Base-by-base conservation (phyloP, 805 yeast species). In the Torulaspora quercuum region DNA sequence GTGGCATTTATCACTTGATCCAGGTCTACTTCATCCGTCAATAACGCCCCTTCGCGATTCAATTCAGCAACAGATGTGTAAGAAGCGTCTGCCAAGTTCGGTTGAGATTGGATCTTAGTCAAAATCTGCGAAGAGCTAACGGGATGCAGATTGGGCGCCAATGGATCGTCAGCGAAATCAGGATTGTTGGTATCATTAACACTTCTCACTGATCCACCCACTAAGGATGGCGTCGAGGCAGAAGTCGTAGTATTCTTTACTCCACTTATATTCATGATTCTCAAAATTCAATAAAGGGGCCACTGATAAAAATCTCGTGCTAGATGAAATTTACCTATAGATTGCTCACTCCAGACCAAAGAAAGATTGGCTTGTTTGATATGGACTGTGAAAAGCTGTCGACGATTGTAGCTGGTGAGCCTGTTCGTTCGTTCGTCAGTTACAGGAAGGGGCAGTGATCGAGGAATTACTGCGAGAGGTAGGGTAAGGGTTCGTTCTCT, bases 11-110 rank as follows among this genome's bases (percentile, higher is more conserved):
- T 49, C 30, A 57, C 49, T 14, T 51, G 49, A 29, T 59, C 59
- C 26, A 54, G 41, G 27, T 57, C 60, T 19, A 53, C 46, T 26
- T 59, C 65, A 39, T 61, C 64, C 18, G 59, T 58, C 33, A 61
- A 37, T 29, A 61, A 42, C 10, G 64, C 64, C 7, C 65, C 65
- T 37, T 57, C 63, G 25, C 53, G 57, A 24, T 53, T 57, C 43
- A 61, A 45, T 16, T 61, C 63, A 17, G 51, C 62, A 7, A 61
- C 61, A 7, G 57, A 48, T 5, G 62, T 50, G 39, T 57, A 57
- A 11, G 52, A 40, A 11, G 41, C 38, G 28, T 44, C 38, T 13
- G 44, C 25, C 14, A 31, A 23, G 18, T 37, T 42, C 10, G 39
- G 31, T 5, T 29, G 45, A 7, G 51, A 42, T 17, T 42, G 46